Percentiles rank a stretch among this genome's conserved stretches.
phyloP scores from a whole-genome alignment of 768 basidiomycete species.

The Tephrocybe sp. region DNA sequence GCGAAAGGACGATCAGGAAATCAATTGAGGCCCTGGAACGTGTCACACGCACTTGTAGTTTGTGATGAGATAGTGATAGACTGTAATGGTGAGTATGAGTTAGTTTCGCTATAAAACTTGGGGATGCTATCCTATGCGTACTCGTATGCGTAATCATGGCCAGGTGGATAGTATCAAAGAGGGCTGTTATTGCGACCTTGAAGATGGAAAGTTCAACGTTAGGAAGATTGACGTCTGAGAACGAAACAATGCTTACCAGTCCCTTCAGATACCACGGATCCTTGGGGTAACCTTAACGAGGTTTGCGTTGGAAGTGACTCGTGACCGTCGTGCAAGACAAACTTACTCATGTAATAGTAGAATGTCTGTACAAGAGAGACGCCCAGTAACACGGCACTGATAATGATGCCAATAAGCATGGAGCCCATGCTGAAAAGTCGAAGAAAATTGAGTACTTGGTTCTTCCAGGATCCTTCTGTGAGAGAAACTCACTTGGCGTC shows the following conservation, averaged over 20 bases:
- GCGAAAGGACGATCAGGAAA: no score
- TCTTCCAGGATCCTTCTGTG: background rate
- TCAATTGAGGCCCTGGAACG: no score
- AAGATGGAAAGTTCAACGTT: background rate
- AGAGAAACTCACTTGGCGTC: conserved; percentile 11
- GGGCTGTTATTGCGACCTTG: conserved; percentile 37
- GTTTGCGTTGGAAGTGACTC: background rate
- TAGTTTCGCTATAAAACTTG: background rate
- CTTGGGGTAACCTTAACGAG: conserved; percentile 15
- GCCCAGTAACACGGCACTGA: conserved; percentile 19
- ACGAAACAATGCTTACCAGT: conserved; percentile 3
- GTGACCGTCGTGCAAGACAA: background rate
- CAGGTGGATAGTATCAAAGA: conserved; percentile 49
- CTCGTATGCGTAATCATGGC: conserved; percentile 43
- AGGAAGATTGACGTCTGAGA: background rate
- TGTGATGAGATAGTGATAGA: conserved; percentile 18
- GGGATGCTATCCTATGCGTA: conserved; percentile 19
- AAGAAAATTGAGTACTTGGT: background rate
- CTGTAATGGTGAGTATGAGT: conserved; percentile 5
- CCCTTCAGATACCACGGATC: conserved; percentile 16
- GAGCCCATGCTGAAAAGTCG: conserved; percentile 16
- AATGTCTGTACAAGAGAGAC: conserved; percentile 20
- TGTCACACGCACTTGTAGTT: conserved; percentile 18
- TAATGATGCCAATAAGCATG: conserved; percentile 17
- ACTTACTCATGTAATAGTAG: conserved; percentile 18